Conservation (phyloP, 2,329 filamentous ascomycete genomes). For the Colletotrichum falcatum region DNA sequence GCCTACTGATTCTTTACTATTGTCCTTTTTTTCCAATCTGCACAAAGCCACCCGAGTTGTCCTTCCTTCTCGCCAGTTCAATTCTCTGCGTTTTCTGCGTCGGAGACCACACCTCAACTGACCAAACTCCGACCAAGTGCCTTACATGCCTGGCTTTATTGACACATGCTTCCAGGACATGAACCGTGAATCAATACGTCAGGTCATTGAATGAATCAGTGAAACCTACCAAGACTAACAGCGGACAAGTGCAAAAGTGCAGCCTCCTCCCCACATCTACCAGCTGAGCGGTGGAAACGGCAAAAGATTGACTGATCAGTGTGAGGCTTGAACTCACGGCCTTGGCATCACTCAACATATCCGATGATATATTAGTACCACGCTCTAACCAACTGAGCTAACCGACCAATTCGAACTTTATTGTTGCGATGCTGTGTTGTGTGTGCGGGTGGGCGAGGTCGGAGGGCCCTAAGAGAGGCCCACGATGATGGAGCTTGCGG, state of each 20-base stretch:
- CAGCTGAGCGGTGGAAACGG: background rate
- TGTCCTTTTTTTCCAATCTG: background rate
- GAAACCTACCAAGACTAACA: no score
- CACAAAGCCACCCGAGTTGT: background rate
- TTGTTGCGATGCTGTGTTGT: background rate
- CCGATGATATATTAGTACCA: constrained; percentile 37
- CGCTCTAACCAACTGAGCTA: constrained; percentile 41
- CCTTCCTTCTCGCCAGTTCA: background rate
- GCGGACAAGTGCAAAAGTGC: background rate
- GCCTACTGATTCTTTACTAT: background rate
- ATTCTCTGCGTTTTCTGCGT: background rate
- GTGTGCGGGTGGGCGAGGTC: accelerated
- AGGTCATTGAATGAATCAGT: background rate
- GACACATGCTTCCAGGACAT: background rate
- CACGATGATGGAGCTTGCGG: constrained; percentile 4
- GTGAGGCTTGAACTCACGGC: constrained; percentile 39
- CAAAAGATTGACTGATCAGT: constrained; percentile 32
- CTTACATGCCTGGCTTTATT: background rate
- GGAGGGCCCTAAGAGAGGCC: constrained; percentile 16
- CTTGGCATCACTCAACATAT: constrained; percentile 36
- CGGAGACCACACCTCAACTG: background rate
- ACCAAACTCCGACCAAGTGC: no score
- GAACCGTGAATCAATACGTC: no score
- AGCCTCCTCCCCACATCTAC: background rate
- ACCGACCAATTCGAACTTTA: constrained; percentile 17